phyloP scores from a whole-genome alignment of 1,284 basidiomycete genomes.

The Naganishia sp. region DNA sequence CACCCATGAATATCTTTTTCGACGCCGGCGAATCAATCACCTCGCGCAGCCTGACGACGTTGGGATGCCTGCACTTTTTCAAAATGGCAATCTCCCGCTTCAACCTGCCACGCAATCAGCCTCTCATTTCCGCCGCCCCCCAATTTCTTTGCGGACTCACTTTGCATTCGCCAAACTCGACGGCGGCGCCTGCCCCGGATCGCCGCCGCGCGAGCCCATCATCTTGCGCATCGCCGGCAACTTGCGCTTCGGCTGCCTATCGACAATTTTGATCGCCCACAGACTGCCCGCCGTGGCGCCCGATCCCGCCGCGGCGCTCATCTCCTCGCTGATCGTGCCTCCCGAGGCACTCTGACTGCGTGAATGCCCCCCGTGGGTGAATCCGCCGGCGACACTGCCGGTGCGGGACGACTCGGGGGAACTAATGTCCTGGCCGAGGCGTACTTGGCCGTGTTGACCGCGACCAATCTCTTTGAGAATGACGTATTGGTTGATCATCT shows the following conservation, averaged over 20 bases:
- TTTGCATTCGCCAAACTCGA: constrained; percentile 33
- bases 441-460: constrained; percentile 80
- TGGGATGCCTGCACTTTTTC: constrained; percentile 90
- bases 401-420: constrained; percentile 42
- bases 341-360: constrained; percentile 1
- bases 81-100: constrained; percentile 95
- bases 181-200: constrained; percentile 29
- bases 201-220: constrained; percentile 8
- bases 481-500: constrained; percentile 77
- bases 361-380: not conserved
- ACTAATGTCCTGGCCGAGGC: constrained; percentile 65
- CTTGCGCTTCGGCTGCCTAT: constrained; percentile 66
- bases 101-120: constrained; percentile 41
- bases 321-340: not conserved
- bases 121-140: no score
- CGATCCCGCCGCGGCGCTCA: not conserved
- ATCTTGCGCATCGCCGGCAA: constrained; percentile 58
- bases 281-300: not conserved
- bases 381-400: constrained; percentile 44
- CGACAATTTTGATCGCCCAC: constrained; percentile 82
- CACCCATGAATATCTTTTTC: constrained; percentile 91
- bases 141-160: no score
- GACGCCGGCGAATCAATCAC: constrained; percentile 92
- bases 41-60: constrained; percentile 88
- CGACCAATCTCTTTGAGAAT: constrained; percentile 68